Evolutionary conservation across 257 asterid genomes (phyloP), one percentile per base, ranked within the genome.

Genomic region (Gentiana macrophylla): DNA sequence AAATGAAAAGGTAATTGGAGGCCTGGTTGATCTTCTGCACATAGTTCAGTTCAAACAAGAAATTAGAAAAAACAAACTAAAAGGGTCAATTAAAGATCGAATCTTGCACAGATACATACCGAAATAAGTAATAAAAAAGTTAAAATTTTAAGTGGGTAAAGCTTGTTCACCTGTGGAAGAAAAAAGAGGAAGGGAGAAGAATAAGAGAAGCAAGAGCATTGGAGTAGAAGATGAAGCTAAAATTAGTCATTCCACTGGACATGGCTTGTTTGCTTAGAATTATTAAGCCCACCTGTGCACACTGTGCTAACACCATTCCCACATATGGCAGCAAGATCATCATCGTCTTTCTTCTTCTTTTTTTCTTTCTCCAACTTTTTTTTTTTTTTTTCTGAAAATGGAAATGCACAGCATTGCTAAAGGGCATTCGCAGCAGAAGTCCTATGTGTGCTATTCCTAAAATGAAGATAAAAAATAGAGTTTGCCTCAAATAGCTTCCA

Each of bases 231-330:
- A 86, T 86, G 37, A 86, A 84, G 34, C 76, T 74, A 80, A 68
- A 89, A 64, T 77, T 89, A 47, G 93, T 82, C 95, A 89, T 89
- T 54, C 97, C 97, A 62, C 52, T 69, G 3, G 93, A 80, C 77
- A 86, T 74, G 55, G 94, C 97, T 64, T 66, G 64, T 73, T 89
- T 86, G 81, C 92, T 75, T 49, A 89, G 74, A 8, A 86, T 72
- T 12, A 89, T 79, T 55, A 89, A 55, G 8, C 87, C 94, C 1
- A 86, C 95, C 71, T 89, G 97, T 2, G 88, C 93, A 10, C 72
- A 77, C 50, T 82, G 73, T 4, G 84, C 76, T 4, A 76, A 62
- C 5, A 77, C 63, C 97, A 89, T 86, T n/a, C 84, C 95, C 36
- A 74, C 5, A 62, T 71, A 89, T 62, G 97, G 95, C 68, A 77